Conservation (phyloP, 305 asterid species). For the Fraxinus floribunda region DNA sequence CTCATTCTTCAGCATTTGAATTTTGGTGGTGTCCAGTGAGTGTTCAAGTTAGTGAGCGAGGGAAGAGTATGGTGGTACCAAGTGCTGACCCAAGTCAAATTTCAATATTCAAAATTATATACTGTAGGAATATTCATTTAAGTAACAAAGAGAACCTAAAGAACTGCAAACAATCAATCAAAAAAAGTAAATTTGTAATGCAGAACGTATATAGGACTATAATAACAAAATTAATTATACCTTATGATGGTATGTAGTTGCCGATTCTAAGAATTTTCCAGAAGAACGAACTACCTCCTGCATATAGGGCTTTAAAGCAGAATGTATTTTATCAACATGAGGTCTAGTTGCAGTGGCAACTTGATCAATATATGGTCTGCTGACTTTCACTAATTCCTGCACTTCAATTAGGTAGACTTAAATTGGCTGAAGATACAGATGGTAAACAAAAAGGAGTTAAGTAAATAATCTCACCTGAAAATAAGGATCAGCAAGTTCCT, state of each 20-base stretch:
- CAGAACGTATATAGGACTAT: background rate
- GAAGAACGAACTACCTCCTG: constrained; percentile 53
- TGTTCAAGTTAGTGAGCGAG: background rate
- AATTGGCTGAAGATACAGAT: constrained; percentile 17
- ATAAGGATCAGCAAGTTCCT: constrained; percentile 74
- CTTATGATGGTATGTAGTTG: constrained; percentile 77
- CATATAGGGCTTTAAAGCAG: constrained; percentile 58
- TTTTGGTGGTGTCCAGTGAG: background rate
- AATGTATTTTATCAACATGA: constrained; percentile 61
- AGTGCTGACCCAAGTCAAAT: background rate
- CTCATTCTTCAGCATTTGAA: background rate
- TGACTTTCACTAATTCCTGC: constrained; percentile 64
- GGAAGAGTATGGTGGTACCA: background rate
- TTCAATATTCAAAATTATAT: background rate
- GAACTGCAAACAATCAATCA: background rate
- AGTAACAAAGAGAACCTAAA: background rate
- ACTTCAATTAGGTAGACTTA: constrained; percentile 22
- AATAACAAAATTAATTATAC: constrained; percentile 31
- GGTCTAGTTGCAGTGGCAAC: constrained; percentile 76
- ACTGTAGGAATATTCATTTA: background rate
- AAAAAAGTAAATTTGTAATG: background rate
- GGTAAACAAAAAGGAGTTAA: constrained; percentile 10
- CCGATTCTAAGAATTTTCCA: constrained; percentile 68
- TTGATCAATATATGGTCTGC: constrained; percentile 80
- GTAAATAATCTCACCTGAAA: constrained; percentile 51